Evolutionary conservation across 1,139 yeast species (phyloP).

Genomic region (Debaryomycetaceae sp.): DNA sequence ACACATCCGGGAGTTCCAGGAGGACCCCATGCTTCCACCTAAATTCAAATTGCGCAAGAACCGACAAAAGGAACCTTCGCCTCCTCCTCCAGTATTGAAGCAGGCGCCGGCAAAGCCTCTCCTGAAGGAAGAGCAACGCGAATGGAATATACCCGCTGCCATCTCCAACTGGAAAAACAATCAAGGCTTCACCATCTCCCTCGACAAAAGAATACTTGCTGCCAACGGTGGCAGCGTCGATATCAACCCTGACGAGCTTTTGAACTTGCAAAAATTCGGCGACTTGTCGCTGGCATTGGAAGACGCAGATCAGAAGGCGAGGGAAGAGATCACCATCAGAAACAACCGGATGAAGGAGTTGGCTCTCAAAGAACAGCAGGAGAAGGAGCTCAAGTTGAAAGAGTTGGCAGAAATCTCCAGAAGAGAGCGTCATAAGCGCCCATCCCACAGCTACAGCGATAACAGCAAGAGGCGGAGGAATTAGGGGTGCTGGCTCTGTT

Average conservation of each 20-base stretch:
- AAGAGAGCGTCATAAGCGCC: slow-evolving; percentile 17
- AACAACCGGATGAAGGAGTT: slow-evolving; percentile 52
- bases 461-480: slow-evolving; percentile 1
- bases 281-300: slow-evolving; percentile 69
- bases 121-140: slow-evolving; percentile 72
- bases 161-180: slow-evolving; percentile 96
- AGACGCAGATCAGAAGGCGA: slow-evolving; percentile 67
- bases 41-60: slow-evolving; percentile 72
- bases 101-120: slow-evolving; percentile 20
- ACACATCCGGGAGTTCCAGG: slow-evolving; percentile 35
- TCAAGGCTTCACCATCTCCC: slow-evolving; percentile 78
- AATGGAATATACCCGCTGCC: slow-evolving; percentile 90
- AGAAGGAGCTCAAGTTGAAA: slow-evolving; percentile 56
- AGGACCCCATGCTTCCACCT: slow-evolving; percentile 88
- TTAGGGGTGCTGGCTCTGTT: slow-evolving; percentile 1
- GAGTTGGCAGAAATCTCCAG: slow-evolving; percentile 58
- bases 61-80: slow-evolving; percentile 58
- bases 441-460: background rate
- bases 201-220: slow-evolving; percentile 71
- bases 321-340: slow-evolving; percentile 63
- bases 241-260: slow-evolving; percentile 14
- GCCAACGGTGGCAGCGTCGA: slow-evolving; percentile 39
- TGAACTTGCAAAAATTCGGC: slow-evolving; percentile 58
- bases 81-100: slow-evolving; percentile 55
- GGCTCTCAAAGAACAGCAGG: slow-evolving; percentile 52